These are phyloP conservation scores for Cucumis variabilis DNA, from an alignment of 331 rosid genomes.

Conservation along the genomic window DNA sequence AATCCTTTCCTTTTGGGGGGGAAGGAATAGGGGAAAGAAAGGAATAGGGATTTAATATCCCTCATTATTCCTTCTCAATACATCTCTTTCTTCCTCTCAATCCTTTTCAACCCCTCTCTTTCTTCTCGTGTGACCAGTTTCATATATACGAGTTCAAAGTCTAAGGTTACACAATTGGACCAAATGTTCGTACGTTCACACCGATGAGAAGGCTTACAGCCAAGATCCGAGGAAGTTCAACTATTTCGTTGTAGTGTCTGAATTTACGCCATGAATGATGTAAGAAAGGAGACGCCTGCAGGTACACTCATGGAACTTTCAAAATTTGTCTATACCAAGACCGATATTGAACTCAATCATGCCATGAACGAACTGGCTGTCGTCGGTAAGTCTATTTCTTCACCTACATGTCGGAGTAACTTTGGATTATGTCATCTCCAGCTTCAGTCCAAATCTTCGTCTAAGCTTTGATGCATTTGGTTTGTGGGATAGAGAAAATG, in stretches of 20 bases:
- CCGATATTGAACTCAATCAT: constrained; percentile 86
- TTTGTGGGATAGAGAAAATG: constrained; percentile 40
- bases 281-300: constrained; percentile 68
- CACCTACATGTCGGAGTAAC: constrained; percentile 76
- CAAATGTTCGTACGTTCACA: constrained; percentile 86
- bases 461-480: constrained; percentile 26
- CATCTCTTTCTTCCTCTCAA: too few relatives aligned
- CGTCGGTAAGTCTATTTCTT: constrained; percentile 85
- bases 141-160: constrained; percentile 91
- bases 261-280: constrained; percentile 85
- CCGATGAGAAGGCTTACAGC: constrained; percentile 94
- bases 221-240: constrained; percentile 72
- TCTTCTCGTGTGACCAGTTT: constrained; percentile 74
- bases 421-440: constrained; percentile 48
- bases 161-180: constrained; percentile 92
- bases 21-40: too few relatives aligned
- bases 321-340: constrained; percentile 96
- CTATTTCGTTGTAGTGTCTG: constrained; percentile 77
- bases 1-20: too few relatives aligned
- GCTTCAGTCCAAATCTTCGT: constrained; percentile 41
- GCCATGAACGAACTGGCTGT: constrained; percentile 75
- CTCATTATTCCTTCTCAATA: too few relatives aligned
- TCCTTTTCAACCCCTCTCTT: too few relatives aligned
- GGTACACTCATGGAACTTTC: constrained; percentile 91
- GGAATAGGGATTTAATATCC: too few relatives aligned